Percentiles rank a stretch among this genome's conserved stretches.
phyloP scores from a whole-genome alignment of 371 early-diverging fungal species.

The Mortierella sp. region DNA sequence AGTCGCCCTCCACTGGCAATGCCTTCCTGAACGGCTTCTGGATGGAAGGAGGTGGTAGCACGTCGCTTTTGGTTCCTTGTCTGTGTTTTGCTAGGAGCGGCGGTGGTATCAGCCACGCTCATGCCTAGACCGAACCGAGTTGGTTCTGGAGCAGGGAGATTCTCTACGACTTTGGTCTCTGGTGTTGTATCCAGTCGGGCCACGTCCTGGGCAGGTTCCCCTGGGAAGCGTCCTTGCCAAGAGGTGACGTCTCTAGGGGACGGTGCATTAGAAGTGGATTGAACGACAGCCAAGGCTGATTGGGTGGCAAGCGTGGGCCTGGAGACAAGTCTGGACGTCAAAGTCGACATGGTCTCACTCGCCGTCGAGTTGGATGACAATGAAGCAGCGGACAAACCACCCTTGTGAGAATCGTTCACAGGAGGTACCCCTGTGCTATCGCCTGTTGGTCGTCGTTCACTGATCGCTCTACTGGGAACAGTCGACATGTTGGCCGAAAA shows the following conservation, averaged over 20 bases:
- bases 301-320: slow-evolving; percentile 40
- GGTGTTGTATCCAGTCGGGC: too few species aligned
- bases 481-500: slow-evolving; percentile 18
- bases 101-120: too few species aligned
- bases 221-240: slow-evolving; percentile 34
- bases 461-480: slow-evolving; percentile 7
- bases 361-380: slow-evolving; percentile 16
- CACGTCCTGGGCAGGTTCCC: background rate
- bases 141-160: background rate
- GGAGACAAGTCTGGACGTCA: slow-evolving; percentile 6
- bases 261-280: slow-evolving; percentile 41
- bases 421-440: background rate
- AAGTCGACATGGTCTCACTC: slow-evolving; percentile 11
- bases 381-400: slow-evolving; percentile 13
- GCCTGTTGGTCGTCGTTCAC: slow-evolving; percentile 13
- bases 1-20: slow-evolving; percentile 29
- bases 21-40: slow-evolving; percentile 1
- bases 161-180: background rate
- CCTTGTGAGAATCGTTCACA: background rate
- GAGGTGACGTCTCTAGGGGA: slow-evolving; percentile 42
- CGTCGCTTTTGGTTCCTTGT: slow-evolving; percentile 7
- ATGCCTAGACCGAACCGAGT: background rate
- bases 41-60: slow-evolving; percentile 21
- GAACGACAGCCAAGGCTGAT: slow-evolving; percentile 26
- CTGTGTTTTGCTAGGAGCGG: slow-evolving; percentile 1